Base-by-base conservation (phyloP, 2,329 filamentous ascomycete genomes). In the Cladophialophora yegresii region DNA sequence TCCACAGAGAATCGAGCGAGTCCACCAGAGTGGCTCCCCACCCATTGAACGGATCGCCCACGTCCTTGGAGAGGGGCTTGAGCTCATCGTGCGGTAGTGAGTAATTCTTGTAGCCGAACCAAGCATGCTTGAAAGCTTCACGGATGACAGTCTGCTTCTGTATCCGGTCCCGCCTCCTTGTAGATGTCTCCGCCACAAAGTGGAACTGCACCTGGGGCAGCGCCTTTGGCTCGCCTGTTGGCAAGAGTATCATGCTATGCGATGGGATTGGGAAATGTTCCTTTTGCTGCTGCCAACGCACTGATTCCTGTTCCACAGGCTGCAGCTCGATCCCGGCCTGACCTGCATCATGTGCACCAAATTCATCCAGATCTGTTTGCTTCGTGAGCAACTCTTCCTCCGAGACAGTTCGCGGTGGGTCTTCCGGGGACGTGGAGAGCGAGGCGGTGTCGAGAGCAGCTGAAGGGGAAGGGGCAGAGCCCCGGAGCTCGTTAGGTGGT, bases 1-100 rank as follows among this genome's bases (percentile, higher is more conserved):
- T 93, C 89, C 90, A 96, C 2, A 96, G 80, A 0, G 91, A 93
- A 73, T 96, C 92, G 58, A 93, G 79, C 1, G 86, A 81, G 78
- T 96, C 92, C 4, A 96, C 90, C 66, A 96, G 75, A 0, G 92
- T 96, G 16, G 92, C 92, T 20, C 90, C 90, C 92, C 92, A 96
- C 56, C 90, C 91, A 73, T 92, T 93, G 76, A 98, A 98, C 0
- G 92, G 91, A 73, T 97, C 90, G 20, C 86, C 85, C 68, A 81
- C 86, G 13, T 78, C 80, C 58, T 87, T 87, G 32, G 85, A 84
- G 9, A 93, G 81, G 1, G 95, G 95, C 51, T 79, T 83, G 16
- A 98, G 78, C 78, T 98, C 95, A 73, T 98, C 95, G 71, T 96
- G 90, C 67, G 88, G 85, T 86, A 91, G 95, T 10, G 93, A 93